Evolutionary conservation across 2,329 filamentous ascomycete species (phyloP), one percentile per base, ranked within the genome.

Genomic region (Fusarium nelsonii): DNA sequence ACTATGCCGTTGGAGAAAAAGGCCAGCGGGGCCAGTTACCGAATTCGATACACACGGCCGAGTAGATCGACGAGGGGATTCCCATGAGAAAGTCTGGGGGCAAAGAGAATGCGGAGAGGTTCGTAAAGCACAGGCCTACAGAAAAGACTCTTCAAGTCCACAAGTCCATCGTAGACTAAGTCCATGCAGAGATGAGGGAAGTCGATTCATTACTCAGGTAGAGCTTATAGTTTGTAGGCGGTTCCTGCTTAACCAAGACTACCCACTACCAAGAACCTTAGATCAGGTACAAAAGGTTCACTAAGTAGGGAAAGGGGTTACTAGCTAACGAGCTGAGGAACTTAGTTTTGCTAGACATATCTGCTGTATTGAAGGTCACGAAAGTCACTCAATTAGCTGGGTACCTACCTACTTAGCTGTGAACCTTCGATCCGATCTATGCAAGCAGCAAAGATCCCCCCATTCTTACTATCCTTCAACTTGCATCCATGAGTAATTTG

Each of bases 31-130:
- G n/a, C 26, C 28, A 40, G 51, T 56, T 73, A 63, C 71, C 71
- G 57, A 20, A 72, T 73, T 73, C 20, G 71, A 65, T 23, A 61
- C 71, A 72, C 71, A 73, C 67, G 40, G 28, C 71, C 71, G 71
- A 73, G 52, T 54, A 51, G 71, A 68, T 72, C 70, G 69, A 72
- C 69, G 65, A 58, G 60, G 60, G 40, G 33, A 26, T 11, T 23
- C 43, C 10, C 32, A 36, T 33, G 44, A 20, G 34, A 56, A 63
- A 63, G 55, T 56, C 65, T 44, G 64, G 64, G 60, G 44, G 66
- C 37, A 48, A 15, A 50, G 51, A 28, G 41, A 30, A 68, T 66
- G 49, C 44, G 69, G 63, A 41, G 62, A 65, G 49, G 20, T 23
- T 23, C 23, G 23, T 23, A 23, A 44, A 26, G 32, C 15, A 48